Conservation (phyloP, 2,329 filamentous ascomycete species). For the Colletotrichum filicis region DNA sequence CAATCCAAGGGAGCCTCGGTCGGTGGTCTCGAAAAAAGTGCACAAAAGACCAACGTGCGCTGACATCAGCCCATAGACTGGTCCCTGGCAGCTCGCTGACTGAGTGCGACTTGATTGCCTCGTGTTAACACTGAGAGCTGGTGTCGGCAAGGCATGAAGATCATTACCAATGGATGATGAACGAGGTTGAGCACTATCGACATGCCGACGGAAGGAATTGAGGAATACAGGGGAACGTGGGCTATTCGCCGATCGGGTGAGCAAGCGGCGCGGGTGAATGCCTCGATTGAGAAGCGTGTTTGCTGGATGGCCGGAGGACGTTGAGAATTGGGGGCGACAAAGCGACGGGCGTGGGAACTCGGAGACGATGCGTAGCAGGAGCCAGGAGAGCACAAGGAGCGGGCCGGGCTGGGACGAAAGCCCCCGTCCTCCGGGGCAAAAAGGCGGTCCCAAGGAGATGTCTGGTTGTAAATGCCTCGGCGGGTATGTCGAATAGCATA, state of each 20-base stretch:
- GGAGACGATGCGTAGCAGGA: slow-evolving; percentile 1
- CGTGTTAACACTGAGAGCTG: not conserved
- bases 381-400: not conserved
- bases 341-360: slow-evolving; percentile 1
- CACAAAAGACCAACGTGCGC: not conserved
- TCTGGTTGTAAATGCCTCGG: not conserved
- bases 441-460: not conserved
- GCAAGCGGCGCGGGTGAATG: slow-evolving; percentile 17
- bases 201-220: slow-evolving; percentile 1
- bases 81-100: not conserved
- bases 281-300: slow-evolving; percentile 19
- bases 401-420: not conserved
- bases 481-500: not conserved
- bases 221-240: not conserved
- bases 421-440: not conserved
- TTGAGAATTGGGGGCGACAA: not conserved
- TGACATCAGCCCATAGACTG: not conserved
- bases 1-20: not conserved
- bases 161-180: not conserved
- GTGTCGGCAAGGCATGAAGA: not conserved
- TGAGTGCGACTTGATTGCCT: not conserved
- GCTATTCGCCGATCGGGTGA: not conserved
- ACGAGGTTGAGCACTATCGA: not conserved
- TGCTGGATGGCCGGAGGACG: not conserved
- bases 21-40: too few species aligned